Base-by-base conservation (phyloP, 2,329 filamentous ascomycete genomes). In the Pseudocercospora eumusae region DNA sequence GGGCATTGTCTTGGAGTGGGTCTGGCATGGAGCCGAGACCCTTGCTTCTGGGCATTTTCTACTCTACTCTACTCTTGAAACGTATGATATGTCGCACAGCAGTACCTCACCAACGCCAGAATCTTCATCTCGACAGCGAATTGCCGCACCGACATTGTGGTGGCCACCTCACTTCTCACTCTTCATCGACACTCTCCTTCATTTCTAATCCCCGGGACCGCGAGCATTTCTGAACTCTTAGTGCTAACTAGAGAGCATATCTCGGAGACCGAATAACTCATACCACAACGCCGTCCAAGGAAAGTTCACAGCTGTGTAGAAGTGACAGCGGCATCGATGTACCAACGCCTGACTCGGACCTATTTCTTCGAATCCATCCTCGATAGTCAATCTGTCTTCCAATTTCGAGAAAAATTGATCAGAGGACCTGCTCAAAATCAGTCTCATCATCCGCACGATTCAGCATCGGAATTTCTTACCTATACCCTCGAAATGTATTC, bases 321-420 rank as follows among this genome's bases (percentile, higher is more conserved):
- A 18, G 45, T 25, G 3, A 10, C 45, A 49, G 45, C 45, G 21
- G 45, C 45, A 49, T 49, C 45, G 45, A 49, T 49, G 23, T 49
- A 49, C 15, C 20, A 49, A 18, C 45, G 18, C 45, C 45, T 49
- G 8, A 49, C 18, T 25, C 25, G 25, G 18, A 9, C 45, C 13
- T 49, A 49, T 23, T 49, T 25, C 45, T 49, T 21, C 11, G 18
- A 13, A 8, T 49, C 45, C 45, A 49, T 49, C 18, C 18, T 49
- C 21, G 45, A 20, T 49, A 49, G 45, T 49, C 45, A 49, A 49
- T 49, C 45, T 23, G 45, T 49, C 45, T 49, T 49, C 6, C 45
- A 21, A 27, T 49, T 49, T 27, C 45, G n/a, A 20, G 45, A 20
- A 49, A 49, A 49, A 13, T 25, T 49, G 18, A 49, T 49, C 45